Conservation (phyloP, 1,284 basidiomycete species). For the Polyporus tsugae region DNA sequence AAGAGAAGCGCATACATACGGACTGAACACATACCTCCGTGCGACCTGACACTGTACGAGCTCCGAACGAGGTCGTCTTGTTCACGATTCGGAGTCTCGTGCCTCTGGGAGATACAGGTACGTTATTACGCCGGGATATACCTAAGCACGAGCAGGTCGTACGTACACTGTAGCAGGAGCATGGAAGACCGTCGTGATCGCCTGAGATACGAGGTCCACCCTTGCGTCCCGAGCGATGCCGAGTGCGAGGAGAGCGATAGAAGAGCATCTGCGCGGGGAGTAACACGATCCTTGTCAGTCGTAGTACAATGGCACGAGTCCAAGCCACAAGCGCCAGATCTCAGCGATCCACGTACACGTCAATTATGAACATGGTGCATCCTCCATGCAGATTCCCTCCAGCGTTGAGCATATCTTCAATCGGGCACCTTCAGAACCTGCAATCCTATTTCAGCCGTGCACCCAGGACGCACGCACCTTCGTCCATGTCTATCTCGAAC, state of each 20-base stretch:
- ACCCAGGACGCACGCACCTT: background rate
- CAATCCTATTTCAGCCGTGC: too few species aligned
- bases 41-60: background rate
- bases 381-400: conserved; percentile 1
- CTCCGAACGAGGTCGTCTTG: background rate
- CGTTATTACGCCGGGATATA: background rate
- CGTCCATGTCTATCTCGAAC: conserved; percentile 5
- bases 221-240: conserved; percentile 62
- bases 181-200: conserved; percentile 69
- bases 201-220: conserved; percentile 73
- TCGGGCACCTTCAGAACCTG: background rate
- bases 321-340: background rate
- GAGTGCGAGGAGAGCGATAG: conserved; percentile 66
- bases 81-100: background rate
- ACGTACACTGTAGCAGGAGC: conserved; percentile 63
- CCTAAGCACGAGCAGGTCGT: background rate
- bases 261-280: conserved; percentile 55
- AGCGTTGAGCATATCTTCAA: conserved; percentile 9
- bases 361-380: conserved; percentile 12
- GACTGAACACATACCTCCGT: background rate
- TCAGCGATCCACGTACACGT: conserved; percentile 2
- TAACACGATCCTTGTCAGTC: background rate
- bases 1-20: too few species aligned
- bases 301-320: background rate
- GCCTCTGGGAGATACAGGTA: background rate